Evolutionary conservation across 116 monocot genomes (phyloP).

Genomic region (Phalaenopsis hybrid): DNA sequence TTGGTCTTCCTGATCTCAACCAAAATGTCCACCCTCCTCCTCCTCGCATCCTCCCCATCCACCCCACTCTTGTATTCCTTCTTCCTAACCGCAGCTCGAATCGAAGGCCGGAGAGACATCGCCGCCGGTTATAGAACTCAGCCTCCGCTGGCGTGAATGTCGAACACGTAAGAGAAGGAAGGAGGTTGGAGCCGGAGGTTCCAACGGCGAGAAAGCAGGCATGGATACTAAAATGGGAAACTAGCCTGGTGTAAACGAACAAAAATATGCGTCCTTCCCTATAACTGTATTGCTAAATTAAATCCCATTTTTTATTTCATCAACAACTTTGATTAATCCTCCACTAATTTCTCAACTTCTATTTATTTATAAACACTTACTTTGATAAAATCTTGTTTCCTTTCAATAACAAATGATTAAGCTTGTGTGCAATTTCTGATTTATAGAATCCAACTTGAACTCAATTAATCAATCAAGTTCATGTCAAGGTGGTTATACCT

Average conservation of each 20-base stretch:
- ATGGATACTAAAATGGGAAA: not conserved
- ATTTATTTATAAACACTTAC: no score
- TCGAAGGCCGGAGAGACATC: conserved; percentile 46
- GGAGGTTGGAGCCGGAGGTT: conserved; percentile 4
- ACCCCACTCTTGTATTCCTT: conserved; percentile 54
- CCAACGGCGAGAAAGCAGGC: not conserved
- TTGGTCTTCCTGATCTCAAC: conserved; percentile 53
- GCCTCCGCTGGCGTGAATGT: not conserved
- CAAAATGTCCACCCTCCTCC: conserved; percentile 41
- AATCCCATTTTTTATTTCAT: no score
- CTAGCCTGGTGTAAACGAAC: not conserved
- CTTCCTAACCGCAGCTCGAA: conserved; percentile 28
- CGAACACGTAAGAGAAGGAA: not conserved
- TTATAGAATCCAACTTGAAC: no score
- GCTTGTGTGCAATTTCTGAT: no score
- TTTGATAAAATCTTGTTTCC: no score
- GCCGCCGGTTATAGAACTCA: not conserved
- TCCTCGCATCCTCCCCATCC: conserved; percentile 30
- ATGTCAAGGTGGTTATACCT: no score
- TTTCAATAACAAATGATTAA: no score
- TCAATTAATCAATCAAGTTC: no score
- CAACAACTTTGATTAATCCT: no score
- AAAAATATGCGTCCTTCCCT: not conserved
- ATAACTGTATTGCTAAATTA: not conserved
- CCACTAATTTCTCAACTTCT: no score